These are phyloP conservation scores for Babesia bigemina DNA, from an alignment of 169 alveolate genomes.

Conservation along the genomic window DNA sequence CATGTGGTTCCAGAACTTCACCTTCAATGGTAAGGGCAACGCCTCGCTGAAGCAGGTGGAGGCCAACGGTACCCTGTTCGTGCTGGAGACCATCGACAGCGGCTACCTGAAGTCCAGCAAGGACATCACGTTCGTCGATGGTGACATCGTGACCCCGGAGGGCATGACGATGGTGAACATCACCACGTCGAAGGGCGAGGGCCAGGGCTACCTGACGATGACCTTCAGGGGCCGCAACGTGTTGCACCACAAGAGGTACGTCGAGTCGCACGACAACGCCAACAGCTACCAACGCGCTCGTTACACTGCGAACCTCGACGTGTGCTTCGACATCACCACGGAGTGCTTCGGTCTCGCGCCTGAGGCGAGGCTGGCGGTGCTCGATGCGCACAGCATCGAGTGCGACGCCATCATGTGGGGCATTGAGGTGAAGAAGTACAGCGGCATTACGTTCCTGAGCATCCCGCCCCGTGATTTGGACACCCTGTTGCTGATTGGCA, in stretches of 20 bases:
- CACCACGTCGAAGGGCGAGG: not conserved
- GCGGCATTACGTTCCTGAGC: not conserved
- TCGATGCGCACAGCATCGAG: constrained; percentile 3
- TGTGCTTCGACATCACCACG: not conserved
- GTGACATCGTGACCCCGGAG: not conserved
- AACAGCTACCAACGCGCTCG: not conserved
- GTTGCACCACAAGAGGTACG: constrained; percentile 11
- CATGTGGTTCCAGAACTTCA: not conserved
- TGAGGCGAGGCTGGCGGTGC: not conserved
- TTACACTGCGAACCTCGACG: not conserved
- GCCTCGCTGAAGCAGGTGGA: constrained; percentile 30
- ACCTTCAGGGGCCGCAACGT: constrained; percentile 7
- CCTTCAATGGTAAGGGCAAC: constrained; percentile 8
- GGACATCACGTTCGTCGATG: not conserved
- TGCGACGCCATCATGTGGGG: constrained; percentile 8
- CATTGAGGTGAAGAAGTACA: constrained; percentile 9
- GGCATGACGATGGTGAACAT: constrained; percentile 15
- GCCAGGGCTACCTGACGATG: not conserved
- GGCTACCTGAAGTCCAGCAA: constrained; percentile 8
- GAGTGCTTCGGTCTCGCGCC: not conserved
- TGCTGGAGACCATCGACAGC: constrained; percentile 17
- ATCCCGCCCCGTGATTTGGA: not conserved
- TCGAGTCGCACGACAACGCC: not conserved
- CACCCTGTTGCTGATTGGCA: constrained; percentile 4
- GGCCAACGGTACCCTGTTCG: not conserved